Percentiles rank a stretch among this genome's conserved stretches.
Conservation (phyloP, 106 monocot genomes). For the Ottelia alismoides region DNA sequence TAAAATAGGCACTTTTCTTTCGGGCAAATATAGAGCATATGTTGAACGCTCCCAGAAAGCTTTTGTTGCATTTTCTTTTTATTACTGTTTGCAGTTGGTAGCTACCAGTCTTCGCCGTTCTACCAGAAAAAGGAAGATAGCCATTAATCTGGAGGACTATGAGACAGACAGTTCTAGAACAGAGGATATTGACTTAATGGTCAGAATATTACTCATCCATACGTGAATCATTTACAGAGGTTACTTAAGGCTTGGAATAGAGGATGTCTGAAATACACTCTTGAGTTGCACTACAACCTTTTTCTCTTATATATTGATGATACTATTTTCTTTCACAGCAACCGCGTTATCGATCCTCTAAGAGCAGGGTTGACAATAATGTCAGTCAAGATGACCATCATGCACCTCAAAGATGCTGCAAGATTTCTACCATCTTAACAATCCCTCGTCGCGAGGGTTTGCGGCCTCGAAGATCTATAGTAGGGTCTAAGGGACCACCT, state of each 20-base stretch:
- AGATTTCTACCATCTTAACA: constrained; percentile 18
- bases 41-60: too few relatives aligned
- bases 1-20: too few relatives aligned
- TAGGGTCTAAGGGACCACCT: constrained; percentile 20
- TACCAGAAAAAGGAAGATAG: constrained; percentile 84
- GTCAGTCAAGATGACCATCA: constrained; percentile 37
- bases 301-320: too few relatives aligned
- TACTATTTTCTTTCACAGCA: constrained; percentile 28
- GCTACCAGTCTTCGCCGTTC: constrained; percentile 74
- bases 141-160: constrained; percentile 71
- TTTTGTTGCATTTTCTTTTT: too few relatives aligned
- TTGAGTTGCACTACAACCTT: too few relatives aligned
- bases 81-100: constrained; percentile 55
- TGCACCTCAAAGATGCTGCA: constrained; percentile 28
- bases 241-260: too few relatives aligned
- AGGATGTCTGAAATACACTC: too few relatives aligned
- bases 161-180: constrained; percentile 77
- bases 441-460: constrained; percentile 81
- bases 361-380: constrained; percentile 46
- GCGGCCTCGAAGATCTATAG: constrained; percentile 54
- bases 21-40: too few relatives aligned
- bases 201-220: constrained; percentile 59
- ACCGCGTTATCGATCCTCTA: constrained; percentile 54
- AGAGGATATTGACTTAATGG: constrained; percentile 92
- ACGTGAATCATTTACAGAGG: too few relatives aligned